Conservation (phyloP, 106 monocot genomes). For the Allium fistulosum region DNA sequence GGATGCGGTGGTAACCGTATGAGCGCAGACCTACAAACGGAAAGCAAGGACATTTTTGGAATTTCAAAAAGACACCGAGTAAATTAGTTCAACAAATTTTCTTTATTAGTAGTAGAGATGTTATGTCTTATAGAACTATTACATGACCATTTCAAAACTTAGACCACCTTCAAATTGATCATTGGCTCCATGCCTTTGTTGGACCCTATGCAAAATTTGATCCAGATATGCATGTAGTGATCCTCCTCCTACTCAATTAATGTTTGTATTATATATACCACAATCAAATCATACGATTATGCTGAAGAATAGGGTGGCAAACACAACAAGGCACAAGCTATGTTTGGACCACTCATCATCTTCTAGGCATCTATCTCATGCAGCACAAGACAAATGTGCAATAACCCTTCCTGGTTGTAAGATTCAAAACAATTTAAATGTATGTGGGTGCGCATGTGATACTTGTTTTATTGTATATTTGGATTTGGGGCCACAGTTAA, state of each 20-base stretch:
- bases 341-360: not conserved
- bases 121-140: no score
- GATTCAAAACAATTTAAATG: not conserved
- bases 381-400: not conserved
- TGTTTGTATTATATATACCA: not conserved
- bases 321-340: not conserved
- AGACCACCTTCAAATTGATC: not conserved
- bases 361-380: conserved; percentile 1
- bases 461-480: not conserved
- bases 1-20: no score
- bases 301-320: not conserved
- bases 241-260: not conserved
- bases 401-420: not conserved
- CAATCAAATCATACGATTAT: not conserved
- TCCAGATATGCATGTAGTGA: not conserved
- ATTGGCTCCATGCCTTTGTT: not conserved
- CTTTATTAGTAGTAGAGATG: no score
- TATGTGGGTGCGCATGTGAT: not conserved
- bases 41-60: no score
- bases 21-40: no score
- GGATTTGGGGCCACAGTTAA: not conserved
- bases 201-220: not conserved
- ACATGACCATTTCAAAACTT: not conserved
- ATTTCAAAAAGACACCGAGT: no score
- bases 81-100: no score